phyloP scores from a whole-genome alignment of 1,139 yeast genomes.

The Pichia sp. region DNA sequence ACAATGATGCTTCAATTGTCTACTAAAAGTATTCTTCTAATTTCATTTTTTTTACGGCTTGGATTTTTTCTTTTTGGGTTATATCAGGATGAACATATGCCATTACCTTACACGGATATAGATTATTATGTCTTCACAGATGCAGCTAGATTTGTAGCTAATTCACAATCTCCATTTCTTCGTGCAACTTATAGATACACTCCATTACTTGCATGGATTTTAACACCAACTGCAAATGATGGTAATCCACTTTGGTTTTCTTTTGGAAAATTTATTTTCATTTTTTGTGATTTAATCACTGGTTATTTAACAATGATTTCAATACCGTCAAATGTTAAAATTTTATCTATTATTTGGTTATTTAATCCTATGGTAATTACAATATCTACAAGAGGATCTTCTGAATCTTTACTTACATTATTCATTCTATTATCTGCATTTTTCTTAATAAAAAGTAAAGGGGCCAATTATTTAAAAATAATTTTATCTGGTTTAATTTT shows the following conservation, averaged over 20 bases:
- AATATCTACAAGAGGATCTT: conserved; percentile 88
- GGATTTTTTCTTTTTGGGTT: conserved; percentile 76
- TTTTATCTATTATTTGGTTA: conserved; percentile 60
- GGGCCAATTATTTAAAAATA: conserved; percentile 26
- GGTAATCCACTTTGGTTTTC: conserved; percentile 41
- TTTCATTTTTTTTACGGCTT: conserved; percentile 34
- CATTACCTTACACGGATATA: conserved; percentile 84
- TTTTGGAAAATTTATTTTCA: conserved; percentile 76
- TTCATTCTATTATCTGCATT: conserved; percentile 61
- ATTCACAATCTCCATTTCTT: conserved; percentile 64
- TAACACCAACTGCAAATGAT: conserved; percentile 52
- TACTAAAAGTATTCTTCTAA: conserved; percentile 11
- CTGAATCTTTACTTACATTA: conserved; percentile 84
- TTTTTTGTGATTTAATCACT: conserved; percentile 72
- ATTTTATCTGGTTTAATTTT: conserved; percentile 55
- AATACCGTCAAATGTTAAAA: conserved; percentile 35
- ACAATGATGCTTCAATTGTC: not conserved
- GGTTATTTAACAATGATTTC: conserved; percentile 43
- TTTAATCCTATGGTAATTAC: conserved; percentile 94
- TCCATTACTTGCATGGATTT: conserved; percentile 79
- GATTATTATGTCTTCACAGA: conserved; percentile 92
- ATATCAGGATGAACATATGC: conserved; percentile 77
- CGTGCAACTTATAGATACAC: conserved; percentile 92
- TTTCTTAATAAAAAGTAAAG: conserved; percentile 24
- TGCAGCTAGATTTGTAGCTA: conserved; percentile 68